Evolutionary conservation across 805 yeast species (phyloP).

Genomic region (Millerozyma acaciae): DNA sequence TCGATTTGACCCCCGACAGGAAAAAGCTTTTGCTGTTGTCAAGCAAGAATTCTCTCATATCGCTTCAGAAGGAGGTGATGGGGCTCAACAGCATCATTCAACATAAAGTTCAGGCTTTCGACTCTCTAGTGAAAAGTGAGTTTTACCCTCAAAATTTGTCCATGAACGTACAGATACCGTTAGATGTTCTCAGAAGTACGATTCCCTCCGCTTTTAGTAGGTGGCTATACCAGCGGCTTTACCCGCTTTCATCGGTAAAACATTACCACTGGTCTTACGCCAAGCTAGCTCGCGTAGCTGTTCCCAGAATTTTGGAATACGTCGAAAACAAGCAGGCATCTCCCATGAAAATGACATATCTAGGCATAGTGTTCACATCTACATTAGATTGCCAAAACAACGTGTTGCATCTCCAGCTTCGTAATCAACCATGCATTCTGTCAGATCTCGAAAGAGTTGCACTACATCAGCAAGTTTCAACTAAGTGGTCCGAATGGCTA

Average conservation of each 20-base stretch:
- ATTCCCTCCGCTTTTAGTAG: slow-evolving; percentile 25
- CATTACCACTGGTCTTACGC: slow-evolving; percentile 40
- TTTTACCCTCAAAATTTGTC: too few relatives aligned
- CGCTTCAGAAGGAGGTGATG: slow-evolving; percentile 3
- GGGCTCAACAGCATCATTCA: slow-evolving; percentile 3
- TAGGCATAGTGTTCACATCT: slow-evolving; percentile 16
- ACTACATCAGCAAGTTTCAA: not conserved
- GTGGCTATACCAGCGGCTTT: slow-evolving; percentile 22
- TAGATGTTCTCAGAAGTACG: not conserved
- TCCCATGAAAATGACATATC: slow-evolving; percentile 13
- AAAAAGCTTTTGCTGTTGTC: not conserved
- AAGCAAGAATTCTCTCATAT: slow-evolving; percentile 2
- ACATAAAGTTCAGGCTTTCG: slow-evolving; percentile 2
- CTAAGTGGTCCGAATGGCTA: slow-evolving; percentile 25
- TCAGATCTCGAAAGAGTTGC: slow-evolving; percentile 8
- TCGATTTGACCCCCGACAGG: too few relatives aligned
- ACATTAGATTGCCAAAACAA: slow-evolving; percentile 4
- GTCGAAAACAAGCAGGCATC: slow-evolving; percentile 2
- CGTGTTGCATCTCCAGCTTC: slow-evolving; percentile 7
- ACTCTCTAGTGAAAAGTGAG: too few relatives aligned
- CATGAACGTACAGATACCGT: slow-evolving; percentile 1
- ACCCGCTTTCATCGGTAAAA: slow-evolving; percentile 28
- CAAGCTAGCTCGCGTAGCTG: slow-evolving; percentile 27
- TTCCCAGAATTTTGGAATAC: slow-evolving; percentile 20
- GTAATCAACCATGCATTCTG: slow-evolving; percentile 21